Percentiles rank a stretch among this genome's conserved stretches.
These are phyloP conservation scores for Neodidymelliopsis sp. DNA, from an alignment of 2,329 filamentous ascomycete genomes.

Conservation along the genomic window DNA sequence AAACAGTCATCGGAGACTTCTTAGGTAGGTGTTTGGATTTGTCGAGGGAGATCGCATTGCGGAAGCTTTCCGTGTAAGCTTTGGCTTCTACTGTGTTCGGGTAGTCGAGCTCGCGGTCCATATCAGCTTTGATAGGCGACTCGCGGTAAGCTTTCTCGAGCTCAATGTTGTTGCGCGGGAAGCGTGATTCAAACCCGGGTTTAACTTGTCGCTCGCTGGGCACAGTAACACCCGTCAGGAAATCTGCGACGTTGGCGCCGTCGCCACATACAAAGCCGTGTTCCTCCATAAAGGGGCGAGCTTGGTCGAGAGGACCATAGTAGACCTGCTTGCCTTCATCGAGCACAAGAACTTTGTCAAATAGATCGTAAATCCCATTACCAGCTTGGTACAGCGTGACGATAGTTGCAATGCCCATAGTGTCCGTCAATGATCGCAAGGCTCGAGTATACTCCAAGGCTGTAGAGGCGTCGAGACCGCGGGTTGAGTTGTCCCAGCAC, in stretches of 20 bases:
- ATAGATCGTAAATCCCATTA: slow-evolving; percentile 63
- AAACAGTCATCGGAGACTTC: slow-evolving; percentile 60
- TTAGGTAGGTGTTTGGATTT: slow-evolving; percentile 63
- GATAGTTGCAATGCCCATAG: slow-evolving; percentile 58
- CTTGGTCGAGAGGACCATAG: slow-evolving; percentile 68
- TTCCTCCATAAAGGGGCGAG: slow-evolving; percentile 70
- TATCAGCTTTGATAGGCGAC: slow-evolving; percentile 56
- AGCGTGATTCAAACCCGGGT: slow-evolving; percentile 49
- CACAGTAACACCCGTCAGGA: slow-evolving; percentile 74
- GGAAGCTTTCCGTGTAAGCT: slow-evolving; percentile 57
- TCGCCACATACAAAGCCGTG: slow-evolving; percentile 72
- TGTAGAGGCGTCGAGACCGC: slow-evolving; percentile 49
- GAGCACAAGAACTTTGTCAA: slow-evolving; percentile 76
- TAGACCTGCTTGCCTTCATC: slow-evolving; percentile 81
- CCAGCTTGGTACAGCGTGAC: slow-evolving; percentile 64
- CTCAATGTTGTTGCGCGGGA: slow-evolving; percentile 54
- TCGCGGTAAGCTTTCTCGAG: slow-evolving; percentile 59
- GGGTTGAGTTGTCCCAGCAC: slow-evolving; percentile 56
- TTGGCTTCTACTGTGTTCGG: slow-evolving; percentile 58
- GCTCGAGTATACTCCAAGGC: slow-evolving; percentile 64
- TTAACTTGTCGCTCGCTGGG: slow-evolving; percentile 52
- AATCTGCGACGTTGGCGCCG: slow-evolving; percentile 73
- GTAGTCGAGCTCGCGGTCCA: slow-evolving; percentile 66
- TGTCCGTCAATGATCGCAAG: slow-evolving; percentile 58
- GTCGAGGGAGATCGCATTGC: slow-evolving; percentile 60